Evolutionary conservation across 495 filamentous ascomycete genomes (phyloP).

Genomic region (Penicillium egyptiacum): DNA sequence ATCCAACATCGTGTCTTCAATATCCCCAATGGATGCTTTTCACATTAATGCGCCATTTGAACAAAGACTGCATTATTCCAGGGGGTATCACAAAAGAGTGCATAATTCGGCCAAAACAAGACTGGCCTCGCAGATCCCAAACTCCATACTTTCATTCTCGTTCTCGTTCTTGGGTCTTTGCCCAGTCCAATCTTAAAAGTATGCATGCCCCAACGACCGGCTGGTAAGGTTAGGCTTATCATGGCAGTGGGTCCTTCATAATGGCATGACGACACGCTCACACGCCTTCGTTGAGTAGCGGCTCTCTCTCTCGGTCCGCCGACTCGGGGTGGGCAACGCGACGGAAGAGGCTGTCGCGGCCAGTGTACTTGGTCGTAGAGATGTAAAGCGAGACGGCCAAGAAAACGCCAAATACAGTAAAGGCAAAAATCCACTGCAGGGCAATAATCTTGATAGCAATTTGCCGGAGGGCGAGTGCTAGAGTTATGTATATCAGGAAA

Average conservation of each 20-base stretch:
- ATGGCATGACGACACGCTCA: conserved; percentile 1
- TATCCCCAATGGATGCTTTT: not conserved
- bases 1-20: not conserved
- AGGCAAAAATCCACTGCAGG: conserved; percentile 90
- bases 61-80: not conserved
- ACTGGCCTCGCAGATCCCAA: not conserved
- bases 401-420: conserved; percentile 74
- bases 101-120: not conserved
- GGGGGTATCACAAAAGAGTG: conserved; percentile 1
- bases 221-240: not conserved
- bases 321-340: conserved; percentile 36
- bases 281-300: conserved; percentile 39
- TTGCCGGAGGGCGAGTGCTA: conserved; percentile 73
- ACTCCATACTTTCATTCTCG: not conserved
- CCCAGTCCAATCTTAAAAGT: conserved; percentile 2
- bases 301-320: conserved; percentile 42
- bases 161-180: not conserved
- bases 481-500: conserved; percentile 4
- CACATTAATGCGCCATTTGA: not conserved
- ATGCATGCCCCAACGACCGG: not conserved
- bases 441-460: conserved; percentile 67
- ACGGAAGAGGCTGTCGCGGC: conserved; percentile 49
- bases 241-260: not conserved
- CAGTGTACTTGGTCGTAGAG: conserved; percentile 62
- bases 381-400: conserved; percentile 63